Evolutionary conservation across 257 asterid genomes (phyloP), one percentile per base, ranked within the genome.

Genomic region (Ilex aquifolium): DNA sequence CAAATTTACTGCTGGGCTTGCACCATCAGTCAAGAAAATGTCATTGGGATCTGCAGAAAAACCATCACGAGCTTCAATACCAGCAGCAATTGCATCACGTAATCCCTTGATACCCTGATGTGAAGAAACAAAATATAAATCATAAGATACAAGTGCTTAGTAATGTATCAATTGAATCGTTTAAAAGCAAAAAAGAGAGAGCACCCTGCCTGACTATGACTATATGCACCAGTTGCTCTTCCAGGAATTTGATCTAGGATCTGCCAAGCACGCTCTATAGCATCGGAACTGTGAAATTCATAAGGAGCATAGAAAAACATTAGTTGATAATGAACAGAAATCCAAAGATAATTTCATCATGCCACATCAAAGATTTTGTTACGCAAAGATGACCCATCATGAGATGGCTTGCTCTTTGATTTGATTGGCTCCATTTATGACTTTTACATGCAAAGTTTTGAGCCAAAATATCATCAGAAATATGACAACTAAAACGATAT

Each of bases 11-110:
- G 95, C 99, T 50, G 99, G 99, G 83, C 99, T 90, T 57, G 99
- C 99, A 57, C 99, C 99, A 73, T 93, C 99, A 21, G 99, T 93
- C 91, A 93, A 76, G 88, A 85, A 93, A 73, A 93, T 78, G 70
- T 93, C 97, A 65, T 93, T 80, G 49, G 97, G 88, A 79, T 93
- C 87, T 32, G 92, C 85, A 58, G 96, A 95, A 70, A 74, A 93
- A 52, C 99, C 97, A 83, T 93, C 99, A 56, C 99, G 99, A 65
- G 88, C 95, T 81, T 86, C 89, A 56, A 93, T 93, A 56, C 97
- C 99, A 69, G 95, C 85, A 70, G 96, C 95, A 57, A 93, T 93
- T 39, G 90, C 65, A 75, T 90, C 97, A n/a, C 99, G 96, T 14
- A 90, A 81, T 54, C 97, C 97, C 86, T 84, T 85, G 72, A 93